Evolutionary conservation across 176 grass and related monocot species (phyloP).

Genomic region (Coix lacrymajobi): DNA sequence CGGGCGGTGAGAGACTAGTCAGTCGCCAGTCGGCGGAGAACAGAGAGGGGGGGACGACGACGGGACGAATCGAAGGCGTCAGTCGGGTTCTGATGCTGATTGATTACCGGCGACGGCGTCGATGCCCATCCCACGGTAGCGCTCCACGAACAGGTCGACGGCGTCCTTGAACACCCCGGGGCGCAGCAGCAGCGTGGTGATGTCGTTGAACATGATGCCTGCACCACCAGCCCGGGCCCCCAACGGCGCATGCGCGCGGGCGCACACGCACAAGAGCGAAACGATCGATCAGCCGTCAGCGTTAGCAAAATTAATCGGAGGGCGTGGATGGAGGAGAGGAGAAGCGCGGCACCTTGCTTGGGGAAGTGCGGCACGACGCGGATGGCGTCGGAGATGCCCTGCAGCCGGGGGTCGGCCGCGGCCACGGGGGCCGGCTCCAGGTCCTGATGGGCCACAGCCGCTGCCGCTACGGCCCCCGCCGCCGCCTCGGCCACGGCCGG

Average conservation of each 20-base stretch:
- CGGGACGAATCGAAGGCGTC: neutral
- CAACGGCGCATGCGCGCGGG: neutral
- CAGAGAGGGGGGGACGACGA: fast-evolving
- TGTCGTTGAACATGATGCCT: conserved; percentile 99
- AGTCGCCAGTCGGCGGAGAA: neutral
- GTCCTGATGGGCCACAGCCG: neutral
- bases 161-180: conserved; percentile 84
- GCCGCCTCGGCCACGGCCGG: no score
- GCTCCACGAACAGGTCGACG: conserved; percentile 82
- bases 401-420: conserved; percentile 44
- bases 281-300: neutral
- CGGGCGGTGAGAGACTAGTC: neutral
- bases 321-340: neutral
- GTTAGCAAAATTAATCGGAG: neutral
- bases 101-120: conserved; percentile 70
- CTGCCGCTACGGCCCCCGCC: no score
- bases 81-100: neutral
- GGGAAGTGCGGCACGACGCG: conserved; percentile 93
- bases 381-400: conserved; percentile 83
- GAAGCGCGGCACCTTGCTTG: conserved; percentile 45
- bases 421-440: neutral
- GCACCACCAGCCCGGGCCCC: neutral
- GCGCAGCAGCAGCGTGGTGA: conserved; percentile 82
- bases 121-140: conserved; percentile 71
- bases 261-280: neutral